Evolutionary conservation across 2,329 filamentous ascomycete genomes (phyloP), one percentile per base, ranked within the genome.

Genomic region (Clonostachys byssicola): DNA sequence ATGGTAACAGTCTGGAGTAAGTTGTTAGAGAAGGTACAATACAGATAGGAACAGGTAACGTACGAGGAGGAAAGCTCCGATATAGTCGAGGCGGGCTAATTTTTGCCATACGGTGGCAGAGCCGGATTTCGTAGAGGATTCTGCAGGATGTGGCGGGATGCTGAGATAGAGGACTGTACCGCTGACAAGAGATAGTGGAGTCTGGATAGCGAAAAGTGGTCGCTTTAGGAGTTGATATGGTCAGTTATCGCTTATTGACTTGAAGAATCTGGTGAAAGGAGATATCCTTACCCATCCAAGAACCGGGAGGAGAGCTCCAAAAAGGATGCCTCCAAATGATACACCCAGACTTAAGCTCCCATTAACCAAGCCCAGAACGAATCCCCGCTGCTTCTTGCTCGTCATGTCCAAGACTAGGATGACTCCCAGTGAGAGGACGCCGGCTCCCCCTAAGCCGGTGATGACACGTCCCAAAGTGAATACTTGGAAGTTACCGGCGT

Each of bases 351-450:
- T 92, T 60, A 87, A 86, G 1, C 83, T 82, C 0, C 84, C 77
- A 56, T 92, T 94, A 17, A 89, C 74, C 39, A 89, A 64, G 1
- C 88, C 89, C 51, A 95, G 80, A 47, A 83, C 88, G 17, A 94
- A 53, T 0, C 89, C 90, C 48, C 89, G 75, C 5, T 80, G 74
- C 52, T 81, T 82, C 51, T 82, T 79, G 18, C 77, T 81, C 0
- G 84, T 79, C 51, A 94, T 68, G 60, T 92, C 85, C n/a, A 94
- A 75, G 1, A 89, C 82, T 18, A 92, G 72, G 43, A 95, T 89
- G 42, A 89, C 81, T 2, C 84, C 78, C 7, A 92, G 77, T 1
- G 86, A 85, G 67, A 90, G 80, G 43, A 90, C 77, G 0, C 88
- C 87, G 3, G 85, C 85, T 14, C 78, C 84, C 1, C 88, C 89